Evolutionary conservation across 139 green algal species (phyloP).

Genomic region (Astrephomene gubernaculifera): DNA sequence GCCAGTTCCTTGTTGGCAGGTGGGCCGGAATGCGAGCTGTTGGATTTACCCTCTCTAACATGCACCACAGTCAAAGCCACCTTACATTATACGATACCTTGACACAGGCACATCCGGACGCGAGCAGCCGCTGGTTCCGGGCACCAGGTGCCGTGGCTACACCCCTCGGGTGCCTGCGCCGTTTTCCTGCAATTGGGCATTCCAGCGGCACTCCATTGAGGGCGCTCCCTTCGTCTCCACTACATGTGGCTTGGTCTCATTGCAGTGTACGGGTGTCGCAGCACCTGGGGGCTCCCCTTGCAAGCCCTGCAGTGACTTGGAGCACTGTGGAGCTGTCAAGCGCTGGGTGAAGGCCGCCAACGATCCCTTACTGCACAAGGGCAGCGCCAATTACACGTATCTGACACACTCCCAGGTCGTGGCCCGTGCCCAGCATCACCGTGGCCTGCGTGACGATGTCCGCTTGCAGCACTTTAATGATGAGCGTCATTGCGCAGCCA

Average conservation of each 20-base stretch:
- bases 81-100: too few relatives aligned
- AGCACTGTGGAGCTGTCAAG: background rate
- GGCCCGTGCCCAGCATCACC: background rate
- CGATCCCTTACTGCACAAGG: background rate
- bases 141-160: background rate
- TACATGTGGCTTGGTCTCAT: background rate
- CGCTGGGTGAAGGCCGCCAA: too few relatives aligned
- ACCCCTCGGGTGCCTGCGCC: background rate
- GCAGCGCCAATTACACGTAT: background rate
- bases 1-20: too few relatives aligned
- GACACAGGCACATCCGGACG: too few relatives aligned
- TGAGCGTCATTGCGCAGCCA: background rate
- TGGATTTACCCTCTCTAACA: too few relatives aligned
- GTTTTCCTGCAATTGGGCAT: background rate
- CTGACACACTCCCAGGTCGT: background rate
- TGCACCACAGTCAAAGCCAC: too few relatives aligned
- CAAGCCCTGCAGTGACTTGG: background rate
- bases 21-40: too few relatives aligned
- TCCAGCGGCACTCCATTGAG: background rate
- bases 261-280: background rate
- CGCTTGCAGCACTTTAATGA: background rate
- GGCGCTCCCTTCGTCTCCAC: background rate
- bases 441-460: background rate
- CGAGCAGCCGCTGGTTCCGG: too few relatives aligned
- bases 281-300: background rate